Base-by-base conservation (phyloP, 2,329 filamentous ascomycete species). In the Xylariomycetidae sp. region DNA sequence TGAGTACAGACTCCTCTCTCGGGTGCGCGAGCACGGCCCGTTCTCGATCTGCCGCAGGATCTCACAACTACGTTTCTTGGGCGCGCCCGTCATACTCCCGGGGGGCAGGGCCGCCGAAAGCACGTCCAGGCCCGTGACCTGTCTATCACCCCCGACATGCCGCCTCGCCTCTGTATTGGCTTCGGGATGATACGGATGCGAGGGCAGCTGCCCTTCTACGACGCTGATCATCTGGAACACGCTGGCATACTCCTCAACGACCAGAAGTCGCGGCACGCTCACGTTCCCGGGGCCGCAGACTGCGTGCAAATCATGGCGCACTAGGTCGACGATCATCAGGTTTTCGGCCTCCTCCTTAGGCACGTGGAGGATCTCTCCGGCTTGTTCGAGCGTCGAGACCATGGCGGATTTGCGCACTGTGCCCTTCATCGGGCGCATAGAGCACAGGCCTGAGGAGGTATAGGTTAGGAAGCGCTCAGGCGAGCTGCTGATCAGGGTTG, bases 291-390 rank as follows among this genome's bases (percentile, higher is more conserved):
- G 74, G 5, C 85, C 86, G 40, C 83, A 87, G 7, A 94, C 80
- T n/a, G 82, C 79, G 58, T 94, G 85, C 10, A 97, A 68, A 58
- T 97, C 90, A 54, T 97, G 90, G 1, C 90, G 77, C n/a, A 96
- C 92, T 1, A 97, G 70, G 58, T 97, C 90, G 3, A 95, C 89
- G 50, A 97, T 96, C 92, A 97, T 97, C 16, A 97, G 73, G 53
- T 97, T 97, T 65, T 97, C 90, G 1, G 90, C 90, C 49, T 86
- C 81, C 59, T 97, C 92, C 58, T 97, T 97, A 15, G 85, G 82
- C 0, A 86, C 74, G 37, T 82, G 77, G 11, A 96, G 74, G 25
- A 94, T 76, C 17, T 66, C 64, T 40, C 82, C 78, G 1, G 90
- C 89, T 50, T 85, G 74, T 5, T 71, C 74, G n/a, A 84, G 68